Evolutionary conservation across 306 rosid species (phyloP).

Genomic region (Cucurbita argyrosperma): DNA sequence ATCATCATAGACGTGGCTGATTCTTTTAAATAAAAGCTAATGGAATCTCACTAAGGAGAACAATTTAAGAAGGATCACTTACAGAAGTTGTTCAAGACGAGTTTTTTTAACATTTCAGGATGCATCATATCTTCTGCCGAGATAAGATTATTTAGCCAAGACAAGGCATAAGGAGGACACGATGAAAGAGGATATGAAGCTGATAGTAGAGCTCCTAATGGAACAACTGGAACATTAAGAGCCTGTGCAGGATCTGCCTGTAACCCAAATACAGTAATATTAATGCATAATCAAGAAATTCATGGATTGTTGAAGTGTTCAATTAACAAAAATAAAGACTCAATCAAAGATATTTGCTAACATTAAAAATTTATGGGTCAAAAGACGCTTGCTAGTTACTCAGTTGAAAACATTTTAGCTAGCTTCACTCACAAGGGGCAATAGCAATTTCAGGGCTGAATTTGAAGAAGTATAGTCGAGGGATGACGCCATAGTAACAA

Average conservation of each 20-base stretch:
- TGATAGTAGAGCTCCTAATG: conserved; percentile 69
- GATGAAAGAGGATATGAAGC: conserved; percentile 90
- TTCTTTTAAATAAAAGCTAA: neutral
- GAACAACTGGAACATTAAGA: conserved; percentile 83
- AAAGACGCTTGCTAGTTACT: neutral
- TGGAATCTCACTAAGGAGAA: neutral
- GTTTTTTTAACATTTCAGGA: conserved; percentile 67
- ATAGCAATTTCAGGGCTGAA: conserved; percentile 67
- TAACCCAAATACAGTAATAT: conserved; percentile 22
- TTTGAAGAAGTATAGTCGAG: conserved; percentile 87
- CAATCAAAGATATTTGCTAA: neutral
- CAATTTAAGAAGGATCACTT: conserved; percentile 13
- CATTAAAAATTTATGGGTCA: neutral
- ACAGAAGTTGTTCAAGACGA: conserved; percentile 91
- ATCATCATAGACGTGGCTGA: neutral
- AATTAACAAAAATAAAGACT: neutral
- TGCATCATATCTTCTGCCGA: conserved; percentile 97
- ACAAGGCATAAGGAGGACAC: conserved; percentile 54
- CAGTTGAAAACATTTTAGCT: neutral
- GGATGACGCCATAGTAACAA: conserved; percentile 89
- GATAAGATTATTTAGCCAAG: conserved; percentile 77
- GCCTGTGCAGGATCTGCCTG: conserved; percentile 99
- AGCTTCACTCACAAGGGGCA: conserved; percentile 73
- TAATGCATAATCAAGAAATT: conserved; percentile 12
- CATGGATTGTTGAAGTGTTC: neutral